These are phyloP conservation scores for Globisporangium barbulae DNA, from an alignment of 352 stramenopile species.

Conservation along the genomic window DNA sequence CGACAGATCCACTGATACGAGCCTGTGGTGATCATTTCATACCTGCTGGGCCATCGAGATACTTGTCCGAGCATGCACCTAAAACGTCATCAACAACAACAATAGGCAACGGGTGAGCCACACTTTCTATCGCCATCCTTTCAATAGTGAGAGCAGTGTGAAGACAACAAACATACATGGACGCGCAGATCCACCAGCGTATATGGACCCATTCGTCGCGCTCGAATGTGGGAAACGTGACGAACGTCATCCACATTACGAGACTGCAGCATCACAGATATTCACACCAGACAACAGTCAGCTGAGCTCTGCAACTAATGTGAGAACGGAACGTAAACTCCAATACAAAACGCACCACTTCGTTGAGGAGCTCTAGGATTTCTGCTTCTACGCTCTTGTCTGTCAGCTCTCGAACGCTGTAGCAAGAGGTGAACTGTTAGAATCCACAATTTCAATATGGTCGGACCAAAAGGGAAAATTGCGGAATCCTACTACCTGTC, in stretches of 20 bases:
- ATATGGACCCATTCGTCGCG: conserved; percentile 85
- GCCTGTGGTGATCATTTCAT: background rate
- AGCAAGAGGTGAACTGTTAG: background rate
- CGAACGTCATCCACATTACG: conserved; percentile 77
- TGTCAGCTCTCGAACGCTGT: conserved; percentile 76
- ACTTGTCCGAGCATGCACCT: conserved; percentile 74
- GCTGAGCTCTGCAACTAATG: background rate
- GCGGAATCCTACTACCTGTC: conserved; percentile 43
- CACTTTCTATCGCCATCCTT: too few species aligned
- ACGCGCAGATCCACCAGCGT: conserved; percentile 83
- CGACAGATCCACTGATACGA: background rate
- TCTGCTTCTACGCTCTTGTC: conserved; percentile 83
- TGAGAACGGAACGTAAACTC: background rate
- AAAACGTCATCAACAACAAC: background rate
- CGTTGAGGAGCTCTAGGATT: conserved; percentile 67
- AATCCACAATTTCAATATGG: background rate
- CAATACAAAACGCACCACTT: conserved; percentile 43
- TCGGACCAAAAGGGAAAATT: too few species aligned
- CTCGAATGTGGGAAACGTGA: conserved; percentile 77
- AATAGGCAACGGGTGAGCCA: background rate
- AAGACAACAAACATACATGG: conserved; percentile 45
- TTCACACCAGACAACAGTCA: background rate
- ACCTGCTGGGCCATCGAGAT: conserved; percentile 86
- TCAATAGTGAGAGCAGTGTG: background rate
- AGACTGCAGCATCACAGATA: conserved; percentile 30